A percentile compares a stretch with the other conserved stretches of the same genome.
phyloP scores from a whole-genome alignment of 768 basidiomycete genomes.

The Mycena rebaudengoi region DNA sequence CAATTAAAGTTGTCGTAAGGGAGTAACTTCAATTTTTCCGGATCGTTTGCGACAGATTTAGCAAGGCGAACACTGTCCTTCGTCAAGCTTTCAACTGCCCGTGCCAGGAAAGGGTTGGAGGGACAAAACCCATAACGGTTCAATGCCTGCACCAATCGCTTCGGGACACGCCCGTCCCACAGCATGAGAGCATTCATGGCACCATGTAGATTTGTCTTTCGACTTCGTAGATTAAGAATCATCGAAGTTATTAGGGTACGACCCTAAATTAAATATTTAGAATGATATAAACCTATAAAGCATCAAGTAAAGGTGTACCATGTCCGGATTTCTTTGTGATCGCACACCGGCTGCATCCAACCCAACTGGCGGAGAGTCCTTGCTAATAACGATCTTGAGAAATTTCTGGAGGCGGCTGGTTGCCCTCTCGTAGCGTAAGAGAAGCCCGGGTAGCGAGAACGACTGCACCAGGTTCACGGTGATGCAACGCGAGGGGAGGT shows the following conservation, averaged over 20 bases:
- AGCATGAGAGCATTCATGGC: conserved; percentile 20
- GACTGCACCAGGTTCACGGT: too few relatives aligned
- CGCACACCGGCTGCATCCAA: too few relatives aligned
- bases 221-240: conserved; percentile 26
- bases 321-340: neutral
- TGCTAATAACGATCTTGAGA: too few relatives aligned
- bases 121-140: conserved; percentile 25
- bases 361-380: too few relatives aligned
- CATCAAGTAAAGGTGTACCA: neutral
- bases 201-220: conserved; percentile 20
- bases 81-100: conserved; percentile 10
- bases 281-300: neutral
- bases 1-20: conserved; percentile 35
- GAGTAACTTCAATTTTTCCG: conserved; percentile 25
- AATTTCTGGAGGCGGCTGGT: too few relatives aligned
- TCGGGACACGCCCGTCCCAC: conserved; percentile 25
- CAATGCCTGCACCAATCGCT: conserved; percentile 19
- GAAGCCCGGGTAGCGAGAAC: too few relatives aligned
- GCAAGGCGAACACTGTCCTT: conserved; percentile 6
- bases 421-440: too few relatives aligned
- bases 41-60: conserved; percentile 23
- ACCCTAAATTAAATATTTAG: conserved; percentile 10
- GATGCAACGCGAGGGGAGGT: neutral
- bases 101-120: conserved; percentile 17
- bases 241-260: conserved; percentile 26